Evolutionary conservation across 495 filamentous ascomycete genomes (phyloP).

Genomic region (Evansstolkia leycettana): DNA sequence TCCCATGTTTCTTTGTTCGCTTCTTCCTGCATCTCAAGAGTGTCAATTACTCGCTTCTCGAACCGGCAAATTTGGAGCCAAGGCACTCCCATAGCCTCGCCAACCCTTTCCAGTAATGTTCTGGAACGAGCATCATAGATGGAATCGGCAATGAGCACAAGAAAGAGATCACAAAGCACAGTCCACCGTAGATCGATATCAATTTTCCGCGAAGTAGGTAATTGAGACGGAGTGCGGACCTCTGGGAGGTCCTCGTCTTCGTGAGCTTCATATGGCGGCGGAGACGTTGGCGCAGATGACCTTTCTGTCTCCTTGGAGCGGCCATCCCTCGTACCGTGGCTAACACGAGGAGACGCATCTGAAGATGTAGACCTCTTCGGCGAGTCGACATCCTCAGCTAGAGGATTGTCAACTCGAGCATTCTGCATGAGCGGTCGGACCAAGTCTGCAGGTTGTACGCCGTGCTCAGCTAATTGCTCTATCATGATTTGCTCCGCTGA

Average conservation of each 20-base stretch:
- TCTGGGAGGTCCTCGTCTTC: constrained; percentile 58
- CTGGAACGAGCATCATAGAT: constrained; percentile 87
- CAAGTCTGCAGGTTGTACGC: constrained; percentile 72
- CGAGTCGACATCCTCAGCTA: constrained; percentile 40
- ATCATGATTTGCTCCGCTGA: constrained; percentile 93
- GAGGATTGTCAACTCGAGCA: constrained; percentile 84
- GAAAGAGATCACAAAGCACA: constrained; percentile 90
- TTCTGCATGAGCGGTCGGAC: constrained; percentile 85
- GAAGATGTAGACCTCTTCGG: constrained; percentile 21
- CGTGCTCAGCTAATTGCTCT: constrained; percentile 88
- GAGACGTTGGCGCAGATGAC: constrained; percentile 32
- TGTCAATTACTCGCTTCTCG: constrained; percentile 94
- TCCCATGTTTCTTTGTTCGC: constrained; percentile 95
- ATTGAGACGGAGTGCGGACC: constrained; percentile 67
- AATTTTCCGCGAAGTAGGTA: constrained; percentile 69
- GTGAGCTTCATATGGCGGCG: constrained; percentile 61
- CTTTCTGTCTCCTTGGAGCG: constrained; percentile 18
- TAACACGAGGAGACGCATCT: constrained; percentile 14
- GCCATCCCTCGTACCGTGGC: constrained; percentile 13
- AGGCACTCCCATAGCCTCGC: constrained; percentile 61
- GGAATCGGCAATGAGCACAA: constrained; percentile 89
- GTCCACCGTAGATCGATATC: constrained; percentile 98
- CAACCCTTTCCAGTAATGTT: constrained; percentile 73
- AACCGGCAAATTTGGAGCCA: constrained; percentile 95
- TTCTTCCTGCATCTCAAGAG: constrained; percentile 91